Evolutionary conservation across 1,139 yeast species (phyloP), one percentile per base, ranked within the genome.

Genomic region (Wickerhamiella pararugosa): DNA sequence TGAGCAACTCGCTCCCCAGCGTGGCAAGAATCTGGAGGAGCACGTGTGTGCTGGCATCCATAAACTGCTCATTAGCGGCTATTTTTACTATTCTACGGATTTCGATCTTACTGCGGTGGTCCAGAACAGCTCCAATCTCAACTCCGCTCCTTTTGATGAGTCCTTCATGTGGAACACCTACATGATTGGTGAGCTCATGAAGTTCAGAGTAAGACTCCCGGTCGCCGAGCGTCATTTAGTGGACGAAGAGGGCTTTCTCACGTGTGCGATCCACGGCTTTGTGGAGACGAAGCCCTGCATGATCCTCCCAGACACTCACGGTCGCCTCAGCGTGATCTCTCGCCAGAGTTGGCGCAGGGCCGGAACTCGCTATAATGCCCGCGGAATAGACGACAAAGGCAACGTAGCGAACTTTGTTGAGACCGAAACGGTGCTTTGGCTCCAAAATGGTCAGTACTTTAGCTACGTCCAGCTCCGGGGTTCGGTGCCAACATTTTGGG

Each of bases 91-190:
- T 62, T 83, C 95, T 37, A 76, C 86, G 11, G 92, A 86, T 60
- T 90, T 86, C 60, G 98, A 92, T 61, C 64, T 90, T 51, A 90
- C 98, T 0, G 79, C 84, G 25, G 67, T 79, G 9, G 61, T 90
- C 48, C 97, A 90, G 59, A 70, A 73, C 44, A 32, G 27, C 15
- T 21, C 7, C 37, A 27, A 32, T 34, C 40, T 35, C 7, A 30
- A 30, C 15, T 29, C 35, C 7, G 45, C 48, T n/a, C 46, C 46
- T 2, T 38, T 71, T 50, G 87, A 79, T 56, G 76, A 75, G 45
- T 90, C 87, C 51, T 90, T 81, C 56, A 86, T 90, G 96, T 92
- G 99, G 99, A 92, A 92, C 59, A 72, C 80, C 5, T 90, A 82
- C 58, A 74, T 92, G 76, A 78, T 87, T 76, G 72, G 77, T 45